A percentile compares a stretch with the other conserved stretches of the same genome.
Conservation (phyloP, 306 rosid genomes). For the Cicer pinnatifidum region DNA sequence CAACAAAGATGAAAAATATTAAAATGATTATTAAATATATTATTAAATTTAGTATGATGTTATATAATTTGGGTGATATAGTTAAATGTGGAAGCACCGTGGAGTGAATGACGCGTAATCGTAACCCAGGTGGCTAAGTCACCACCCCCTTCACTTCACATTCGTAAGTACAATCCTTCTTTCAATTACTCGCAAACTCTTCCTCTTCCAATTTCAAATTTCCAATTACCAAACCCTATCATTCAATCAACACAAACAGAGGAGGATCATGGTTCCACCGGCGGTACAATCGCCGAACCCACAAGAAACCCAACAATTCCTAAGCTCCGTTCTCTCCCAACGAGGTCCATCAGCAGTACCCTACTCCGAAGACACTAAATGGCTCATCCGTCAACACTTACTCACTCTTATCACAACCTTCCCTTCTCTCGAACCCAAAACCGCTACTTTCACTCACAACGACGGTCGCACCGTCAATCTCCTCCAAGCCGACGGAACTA, state of each 20-base stretch:
- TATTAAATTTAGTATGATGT: too few species aligned
- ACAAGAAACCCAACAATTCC: conserved; percentile 63
- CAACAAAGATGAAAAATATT: too few species aligned
- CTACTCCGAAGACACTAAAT: conserved; percentile 78
- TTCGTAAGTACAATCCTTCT: too few species aligned
- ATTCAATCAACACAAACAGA: neutral
- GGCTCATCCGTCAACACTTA: conserved; percentile 92
- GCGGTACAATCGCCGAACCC: conserved; percentile 56
- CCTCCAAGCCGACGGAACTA: conserved; percentile 88
- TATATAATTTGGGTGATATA: too few species aligned
- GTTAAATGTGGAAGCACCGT: too few species aligned
- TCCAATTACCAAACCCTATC: conserved; percentile 24
- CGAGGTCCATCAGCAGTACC: conserved; percentile 96
- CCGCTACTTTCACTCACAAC: conserved; percentile 91
- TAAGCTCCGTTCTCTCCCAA: conserved; percentile 93
- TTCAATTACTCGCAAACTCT: neutral
- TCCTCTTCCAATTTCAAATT: neutral
- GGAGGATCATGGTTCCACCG: conserved; percentile 52
- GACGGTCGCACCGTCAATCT: conserved; percentile 93
- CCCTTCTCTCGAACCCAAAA: conserved; percentile 82
- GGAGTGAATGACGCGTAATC: too few species aligned
- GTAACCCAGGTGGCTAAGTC: too few species aligned
- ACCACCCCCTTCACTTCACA: too few species aligned
- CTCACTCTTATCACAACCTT: conserved; percentile 57
- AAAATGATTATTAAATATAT: too few species aligned